Percentiles rank a stretch among this genome's conserved stretches.
phyloP scores from a whole-genome alignment of 305 asterid species.

The Striga hermonthica region DNA sequence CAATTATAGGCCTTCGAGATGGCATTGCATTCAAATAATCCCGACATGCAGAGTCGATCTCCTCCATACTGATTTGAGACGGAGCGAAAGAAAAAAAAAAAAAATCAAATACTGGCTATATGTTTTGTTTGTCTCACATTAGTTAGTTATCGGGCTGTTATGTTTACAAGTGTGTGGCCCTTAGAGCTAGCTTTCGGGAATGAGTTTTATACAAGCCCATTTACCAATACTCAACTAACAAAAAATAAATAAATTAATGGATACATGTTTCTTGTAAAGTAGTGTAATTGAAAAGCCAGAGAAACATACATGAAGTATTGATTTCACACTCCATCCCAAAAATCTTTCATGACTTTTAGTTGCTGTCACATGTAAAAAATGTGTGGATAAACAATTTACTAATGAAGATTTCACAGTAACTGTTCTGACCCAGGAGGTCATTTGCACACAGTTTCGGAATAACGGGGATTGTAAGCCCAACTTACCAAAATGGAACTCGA shows the following conservation, averaged over 20 bases:
- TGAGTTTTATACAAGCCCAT: no score
- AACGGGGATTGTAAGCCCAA: not conserved
- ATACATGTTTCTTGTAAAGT: not conserved
- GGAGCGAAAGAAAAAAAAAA: slow-evolving; percentile 19
- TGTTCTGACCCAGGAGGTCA: slow-evolving; percentile 21
- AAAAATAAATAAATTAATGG: slow-evolving; percentile 12
- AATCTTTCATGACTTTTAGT: not conserved
- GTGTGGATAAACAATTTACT: slow-evolving; percentile 3
- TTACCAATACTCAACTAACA: slow-evolving; percentile 9
- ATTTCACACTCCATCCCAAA: not conserved
- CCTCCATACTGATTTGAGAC: slow-evolving; percentile 60
- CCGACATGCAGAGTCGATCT: slow-evolving; percentile 72
- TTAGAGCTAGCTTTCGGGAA: no score
- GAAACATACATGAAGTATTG: not conserved
- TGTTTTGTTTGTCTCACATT: not conserved
- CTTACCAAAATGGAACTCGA: not conserved
- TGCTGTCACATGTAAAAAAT: slow-evolving; percentile 3
- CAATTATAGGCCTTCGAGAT: slow-evolving; percentile 78
- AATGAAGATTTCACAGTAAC: slow-evolving; percentile 1
- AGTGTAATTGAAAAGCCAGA: not conserved
- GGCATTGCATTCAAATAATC: slow-evolving; percentile 75
- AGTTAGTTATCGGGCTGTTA: no score
- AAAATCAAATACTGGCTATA: not conserved
- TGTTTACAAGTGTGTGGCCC: no score
- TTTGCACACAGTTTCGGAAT: not conserved